These are phyloP conservation scores for Blumeriella jaapii DNA, from an alignment of 2,329 filamentous ascomycete species.

Conservation along the genomic window DNA sequence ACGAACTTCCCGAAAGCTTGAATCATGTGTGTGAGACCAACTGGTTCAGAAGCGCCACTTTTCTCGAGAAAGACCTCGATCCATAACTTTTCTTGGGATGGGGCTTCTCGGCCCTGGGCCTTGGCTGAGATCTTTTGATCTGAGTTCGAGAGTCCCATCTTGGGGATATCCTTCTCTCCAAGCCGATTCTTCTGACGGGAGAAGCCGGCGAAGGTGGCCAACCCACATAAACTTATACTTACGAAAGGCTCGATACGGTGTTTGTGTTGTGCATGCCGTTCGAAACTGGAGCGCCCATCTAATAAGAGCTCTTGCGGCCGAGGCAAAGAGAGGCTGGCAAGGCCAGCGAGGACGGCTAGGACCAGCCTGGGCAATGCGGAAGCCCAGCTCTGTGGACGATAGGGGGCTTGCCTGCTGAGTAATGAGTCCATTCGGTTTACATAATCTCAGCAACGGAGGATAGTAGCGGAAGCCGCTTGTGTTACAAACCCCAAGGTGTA, in stretches of 20 bases:
- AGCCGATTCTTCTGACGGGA: constrained; percentile 48
- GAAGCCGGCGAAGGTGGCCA: constrained; percentile 38
- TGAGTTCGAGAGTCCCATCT: constrained; percentile 44
- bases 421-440: constrained; percentile 34
- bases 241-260: constrained; percentile 46
- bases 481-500: constrained; percentile 43
- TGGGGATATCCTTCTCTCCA: constrained; percentile 49
- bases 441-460: constrained; percentile 35
- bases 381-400: constrained; percentile 28
- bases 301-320: constrained; percentile 56
- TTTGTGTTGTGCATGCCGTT: constrained; percentile 54
- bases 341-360: constrained; percentile 33
- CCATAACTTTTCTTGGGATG: constrained; percentile 44
- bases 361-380: constrained; percentile 39
- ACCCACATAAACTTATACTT: constrained; percentile 59
- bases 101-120: constrained; percentile 37
- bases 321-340: constrained; percentile 45
- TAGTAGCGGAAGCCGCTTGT: constrained; percentile 36
- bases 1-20: constrained; percentile 40
- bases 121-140: constrained; percentile 38
- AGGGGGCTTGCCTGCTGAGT: constrained; percentile 20
- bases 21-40: constrained; percentile 38
- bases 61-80: constrained; percentile 45
- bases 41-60: constrained; percentile 44
- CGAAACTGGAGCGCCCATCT: constrained; percentile 44